Evolutionary conservation across 805 yeast genomes (phyloP), one percentile per base, ranked within the genome.

Genomic region (Wickerhamomyces alni): DNA sequence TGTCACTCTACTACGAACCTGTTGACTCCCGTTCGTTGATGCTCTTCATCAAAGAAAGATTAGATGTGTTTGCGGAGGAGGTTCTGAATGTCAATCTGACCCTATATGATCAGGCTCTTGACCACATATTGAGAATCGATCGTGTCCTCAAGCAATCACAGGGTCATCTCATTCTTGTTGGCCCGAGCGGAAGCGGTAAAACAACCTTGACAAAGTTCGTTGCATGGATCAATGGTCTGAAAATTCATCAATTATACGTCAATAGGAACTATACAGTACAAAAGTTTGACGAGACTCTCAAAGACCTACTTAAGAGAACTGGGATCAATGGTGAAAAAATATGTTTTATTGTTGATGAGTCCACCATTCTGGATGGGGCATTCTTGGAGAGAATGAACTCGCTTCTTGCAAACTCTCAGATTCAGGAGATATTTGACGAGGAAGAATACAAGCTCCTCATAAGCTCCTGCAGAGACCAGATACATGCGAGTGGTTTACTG

Each of bases 301-400:
- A 84, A 40, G 63, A 61, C 0, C 56, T 85, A 0, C 62, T 91
- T 4, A 59, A 62, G 26, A 52, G 67, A 27, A 62, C 76, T 15
- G 77, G 80, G 30, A 60, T 72, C 13, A 61, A 68, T 2, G 86
- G 83, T 6, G 82, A 82, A 47, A 72, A 68, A 38, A 58, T 80
- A 0, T 84, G 95, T 47, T 75, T 87, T 40, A 65, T 89, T 17
- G 70, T 91, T 16, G 95, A 87, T 48, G 96, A 91, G 50, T 78
- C 94, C 0, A 76, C 81, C 22, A 75, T 88, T 37, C 50, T 80
- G 31, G 89, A 86, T 26, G 69, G 94, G 0, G 68, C 93, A 0
- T 91, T 89, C 53, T 61, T 91, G 24, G 98, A 91, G 58, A 66
- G 95, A 44, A 87, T 91, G 93, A 91, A 91, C 51, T 86, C 95